Conservation (phyloP, 805 yeast species). For the Cyberlindnera xishuangbannaensis region DNA sequence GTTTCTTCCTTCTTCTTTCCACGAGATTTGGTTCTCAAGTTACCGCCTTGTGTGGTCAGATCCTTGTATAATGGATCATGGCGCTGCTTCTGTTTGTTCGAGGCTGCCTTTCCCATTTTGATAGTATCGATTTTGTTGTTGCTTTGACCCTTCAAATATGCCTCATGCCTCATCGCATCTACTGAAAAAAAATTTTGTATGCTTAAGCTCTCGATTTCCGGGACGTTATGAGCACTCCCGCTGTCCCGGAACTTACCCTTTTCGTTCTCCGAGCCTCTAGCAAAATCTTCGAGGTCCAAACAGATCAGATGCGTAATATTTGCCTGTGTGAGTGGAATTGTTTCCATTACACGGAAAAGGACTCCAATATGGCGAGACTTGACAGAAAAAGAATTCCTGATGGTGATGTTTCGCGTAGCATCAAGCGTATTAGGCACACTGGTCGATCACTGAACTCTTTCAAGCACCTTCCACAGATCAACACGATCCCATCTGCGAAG, state of each 20-base stretch:
- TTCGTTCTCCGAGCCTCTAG: neutral
- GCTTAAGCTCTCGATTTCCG: neutral
- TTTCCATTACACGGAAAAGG: too few relatives aligned
- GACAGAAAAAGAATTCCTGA: constrained; percentile 24
- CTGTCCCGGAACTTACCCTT: constrained; percentile 1
- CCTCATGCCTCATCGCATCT: neutral
- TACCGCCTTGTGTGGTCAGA: constrained; percentile 69
- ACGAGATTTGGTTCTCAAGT: constrained; percentile 41
- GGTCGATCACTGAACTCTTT: constrained; percentile 26
- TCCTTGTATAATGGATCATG: constrained; percentile 81
- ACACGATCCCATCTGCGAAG: constrained; percentile 21
- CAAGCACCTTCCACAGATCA: constrained; percentile 23
- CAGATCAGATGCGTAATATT: too few relatives aligned
- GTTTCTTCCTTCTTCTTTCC: constrained; percentile 33
- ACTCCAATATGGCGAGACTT: constrained; percentile 21
- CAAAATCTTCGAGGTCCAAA: too few relatives aligned
- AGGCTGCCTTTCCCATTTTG: constrained; percentile 63
- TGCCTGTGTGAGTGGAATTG: too few relatives aligned
- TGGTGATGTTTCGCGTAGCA: constrained; percentile 10
- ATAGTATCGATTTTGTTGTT: too few relatives aligned
- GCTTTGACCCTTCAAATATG: neutral
- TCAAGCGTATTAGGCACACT: constrained; percentile 23
- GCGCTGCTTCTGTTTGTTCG: constrained; percentile 51
- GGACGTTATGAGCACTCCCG: neutral
- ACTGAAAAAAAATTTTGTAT: neutral